These are phyloP conservation scores for Chenopodium suecicum DNA, from an alignment of 148 eudicot genomes.

Conservation along the genomic window DNA sequence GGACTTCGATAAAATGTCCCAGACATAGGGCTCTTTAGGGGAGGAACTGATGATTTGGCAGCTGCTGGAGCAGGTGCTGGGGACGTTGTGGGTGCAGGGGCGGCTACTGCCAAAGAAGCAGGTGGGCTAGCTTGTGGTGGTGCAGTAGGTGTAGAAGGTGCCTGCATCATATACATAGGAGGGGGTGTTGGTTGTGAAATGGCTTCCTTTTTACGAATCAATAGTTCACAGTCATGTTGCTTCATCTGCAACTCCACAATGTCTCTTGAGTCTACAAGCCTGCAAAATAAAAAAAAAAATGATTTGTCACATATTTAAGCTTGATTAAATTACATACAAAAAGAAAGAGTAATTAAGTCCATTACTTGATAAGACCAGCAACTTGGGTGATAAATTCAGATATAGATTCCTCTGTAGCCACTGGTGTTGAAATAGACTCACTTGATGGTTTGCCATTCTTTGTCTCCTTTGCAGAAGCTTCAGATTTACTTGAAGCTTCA, in stretches of 20 bases:
- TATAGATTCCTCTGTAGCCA: constrained; percentile 65
- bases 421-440: constrained; percentile 31
- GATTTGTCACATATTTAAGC: neutral
- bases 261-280: constrained; percentile 84
- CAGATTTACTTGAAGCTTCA: constrained; percentile 51
- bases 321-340: neutral
- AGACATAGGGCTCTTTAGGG: constrained; percentile 79
- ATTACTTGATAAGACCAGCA: constrained; percentile 65
- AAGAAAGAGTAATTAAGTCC: neutral
- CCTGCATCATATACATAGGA: constrained; percentile 47
- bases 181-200: constrained; percentile 46
- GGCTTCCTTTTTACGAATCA: constrained; percentile 75
- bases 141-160: constrained; percentile 38
- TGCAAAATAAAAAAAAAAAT: constrained; percentile 17
- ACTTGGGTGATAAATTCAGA: constrained; percentile 69
- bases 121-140: constrained; percentile 27
- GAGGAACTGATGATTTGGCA: constrained; percentile 54
- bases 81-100: constrained; percentile 29
- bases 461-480: constrained; percentile 23
- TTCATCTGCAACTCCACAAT: constrained; percentile 71
- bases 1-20: constrained; percentile 77
- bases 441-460: constrained; percentile 43
- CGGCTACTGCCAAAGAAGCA: constrained; percentile 20
- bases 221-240: constrained; percentile 64
- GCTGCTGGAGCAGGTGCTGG: constrained; percentile 41